phyloP scores from a whole-genome alignment of 163 green algal genomes.

The Scenedesmus sp. region DNA sequence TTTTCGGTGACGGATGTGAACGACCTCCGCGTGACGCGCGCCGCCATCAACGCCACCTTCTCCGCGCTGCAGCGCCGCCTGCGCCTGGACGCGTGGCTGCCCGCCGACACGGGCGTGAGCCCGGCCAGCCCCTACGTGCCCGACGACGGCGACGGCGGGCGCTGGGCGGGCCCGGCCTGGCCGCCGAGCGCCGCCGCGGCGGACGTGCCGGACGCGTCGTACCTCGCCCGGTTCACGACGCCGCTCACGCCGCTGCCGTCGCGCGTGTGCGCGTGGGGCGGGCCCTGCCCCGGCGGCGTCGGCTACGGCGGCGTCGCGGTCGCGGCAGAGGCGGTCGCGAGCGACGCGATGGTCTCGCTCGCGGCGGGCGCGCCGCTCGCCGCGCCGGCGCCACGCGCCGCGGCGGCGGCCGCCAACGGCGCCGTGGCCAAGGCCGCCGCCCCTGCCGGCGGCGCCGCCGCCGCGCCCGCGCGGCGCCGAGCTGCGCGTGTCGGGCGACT shows the following conservation, averaged over 20 bases:
- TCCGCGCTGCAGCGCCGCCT: conserved; percentile 27
- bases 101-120: conserved; percentile 45
- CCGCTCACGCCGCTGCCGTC: conserved; percentile 32
- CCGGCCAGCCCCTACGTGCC: not conserved
- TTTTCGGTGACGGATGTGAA: conserved; percentile 29
- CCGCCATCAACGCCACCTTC: conserved; percentile 42
- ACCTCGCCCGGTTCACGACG: conserved; percentile 20
- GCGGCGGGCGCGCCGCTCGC: not conserved
- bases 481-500: conserved; percentile 38
- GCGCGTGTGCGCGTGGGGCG: not conserved
- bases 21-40: conserved; percentile 5
- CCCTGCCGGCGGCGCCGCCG: not conserved
- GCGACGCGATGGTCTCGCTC: not conserved
- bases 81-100: conserved; percentile 51
- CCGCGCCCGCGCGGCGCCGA: not conserved
- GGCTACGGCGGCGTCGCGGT: not conserved
- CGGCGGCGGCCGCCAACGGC: conserved; percentile 1
- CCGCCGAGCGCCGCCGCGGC: not conserved
- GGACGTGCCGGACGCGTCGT: conserved; percentile 28
- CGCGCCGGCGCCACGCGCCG: not conserved
- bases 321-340: not conserved
- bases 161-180: not conserved
- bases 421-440: not conserved
- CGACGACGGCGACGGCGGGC: not conserved
- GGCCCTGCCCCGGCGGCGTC: not conserved